Percentiles rank a stretch among this genome's conserved stretches.
Conservation (phyloP, 306 rosid genomes). For the Rosa multiflora region DNA sequence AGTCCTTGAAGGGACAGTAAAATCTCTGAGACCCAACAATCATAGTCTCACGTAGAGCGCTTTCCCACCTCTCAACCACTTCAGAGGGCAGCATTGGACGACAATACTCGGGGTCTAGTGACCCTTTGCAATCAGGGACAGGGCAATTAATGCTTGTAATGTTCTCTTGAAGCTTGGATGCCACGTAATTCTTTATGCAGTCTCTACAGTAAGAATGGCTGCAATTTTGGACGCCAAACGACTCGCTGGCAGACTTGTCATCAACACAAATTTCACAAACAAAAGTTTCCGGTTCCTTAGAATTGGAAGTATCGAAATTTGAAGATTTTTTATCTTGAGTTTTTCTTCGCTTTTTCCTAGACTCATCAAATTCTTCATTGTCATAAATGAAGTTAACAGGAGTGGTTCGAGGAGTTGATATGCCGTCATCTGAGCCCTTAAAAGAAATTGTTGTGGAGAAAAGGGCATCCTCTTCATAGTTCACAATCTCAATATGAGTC, state of each 20-base stretch:
- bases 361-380: background rate
- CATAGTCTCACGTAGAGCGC: constrained; percentile 37
- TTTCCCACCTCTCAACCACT: constrained; percentile 43
- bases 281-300: background rate
- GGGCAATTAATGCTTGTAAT: constrained; percentile 47
- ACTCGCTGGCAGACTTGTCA: constrained; percentile 22
- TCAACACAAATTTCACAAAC: constrained; percentile 42
- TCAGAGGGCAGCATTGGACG: constrained; percentile 38
- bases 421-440: background rate
- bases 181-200: constrained; percentile 51
- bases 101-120: constrained; percentile 42
- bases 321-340: background rate
- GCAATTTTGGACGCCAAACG: constrained; percentile 35
- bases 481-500: constrained; percentile 8
- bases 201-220: constrained; percentile 50
- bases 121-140: constrained; percentile 37
- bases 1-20: constrained; percentile 60
- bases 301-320: background rate
- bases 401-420: background rate
- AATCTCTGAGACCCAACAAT: constrained; percentile 25
- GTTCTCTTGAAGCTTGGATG: constrained; percentile 44
- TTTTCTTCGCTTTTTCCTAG: background rate
- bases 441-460: background rate
- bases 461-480: background rate
- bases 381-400: background rate